Evolutionary conservation across 768 basidiomycete genomes (phyloP).

Genomic region (Dioszegia crocea): DNA sequence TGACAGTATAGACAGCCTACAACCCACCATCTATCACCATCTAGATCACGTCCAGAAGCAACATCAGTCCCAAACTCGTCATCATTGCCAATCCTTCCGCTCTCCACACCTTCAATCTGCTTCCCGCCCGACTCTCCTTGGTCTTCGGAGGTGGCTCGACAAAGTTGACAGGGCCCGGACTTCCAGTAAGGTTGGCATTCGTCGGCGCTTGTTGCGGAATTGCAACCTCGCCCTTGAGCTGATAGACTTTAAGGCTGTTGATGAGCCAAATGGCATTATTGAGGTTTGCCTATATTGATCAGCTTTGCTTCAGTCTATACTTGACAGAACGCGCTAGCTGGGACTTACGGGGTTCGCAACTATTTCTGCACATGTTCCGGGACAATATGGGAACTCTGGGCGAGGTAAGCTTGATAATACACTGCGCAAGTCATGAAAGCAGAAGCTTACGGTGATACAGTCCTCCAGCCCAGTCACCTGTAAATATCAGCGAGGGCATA

Average conservation of each 20-base stretch:
- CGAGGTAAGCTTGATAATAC: not conserved
- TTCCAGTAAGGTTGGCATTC: conserved; percentile 30
- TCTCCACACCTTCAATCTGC: no score
- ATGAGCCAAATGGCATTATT: conserved; percentile 44
- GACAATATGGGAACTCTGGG: conserved; percentile 37
- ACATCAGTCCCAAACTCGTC: no score
- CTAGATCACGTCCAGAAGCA: no score
- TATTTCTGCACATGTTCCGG: conserved; percentile 43
- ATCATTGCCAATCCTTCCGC: no score
- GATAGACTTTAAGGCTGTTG: conserved; percentile 44
- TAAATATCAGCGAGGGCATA: conserved; percentile 2
- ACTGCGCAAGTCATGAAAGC: no score
- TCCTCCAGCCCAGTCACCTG: conserved; percentile 47
- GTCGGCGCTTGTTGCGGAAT: conserved; percentile 17
- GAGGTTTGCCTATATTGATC: conserved; percentile 34
- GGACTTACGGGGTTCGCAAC: conserved; percentile 38
- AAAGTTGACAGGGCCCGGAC: conserved; percentile 20
- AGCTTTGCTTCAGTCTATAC: not conserved
- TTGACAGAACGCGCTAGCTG: not conserved
- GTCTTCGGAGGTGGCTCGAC: not conserved
- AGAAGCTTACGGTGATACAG: conserved; percentile 33
- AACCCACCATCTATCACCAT: no score
- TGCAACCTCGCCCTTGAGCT: conserved; percentile 17
- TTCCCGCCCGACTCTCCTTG: not conserved
- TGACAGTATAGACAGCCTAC: no score